Evolutionary conservation across 106 monocot genomes (phyloP).

Genomic region (Dioscorea alata): DNA sequence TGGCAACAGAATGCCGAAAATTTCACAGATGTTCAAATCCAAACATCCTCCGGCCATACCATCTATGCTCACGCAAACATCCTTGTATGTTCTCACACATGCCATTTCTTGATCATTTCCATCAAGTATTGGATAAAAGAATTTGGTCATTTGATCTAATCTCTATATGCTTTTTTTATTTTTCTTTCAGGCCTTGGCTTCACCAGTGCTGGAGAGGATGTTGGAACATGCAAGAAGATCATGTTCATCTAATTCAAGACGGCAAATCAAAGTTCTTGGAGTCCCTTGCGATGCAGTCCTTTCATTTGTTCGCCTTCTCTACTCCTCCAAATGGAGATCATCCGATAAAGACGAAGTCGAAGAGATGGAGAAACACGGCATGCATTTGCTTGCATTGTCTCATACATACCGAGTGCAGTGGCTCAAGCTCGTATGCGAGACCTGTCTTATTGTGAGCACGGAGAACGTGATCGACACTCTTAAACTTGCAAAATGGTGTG

Average conservation of each 20-base stretch:
- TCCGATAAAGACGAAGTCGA: conserved; percentile 12
- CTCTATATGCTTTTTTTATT: background rate
- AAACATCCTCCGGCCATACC: conserved; percentile 2
- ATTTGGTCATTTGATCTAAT: too few species aligned
- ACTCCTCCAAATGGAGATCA: background rate
- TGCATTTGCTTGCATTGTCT: conserved; percentile 44
- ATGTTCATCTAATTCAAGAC: background rate
- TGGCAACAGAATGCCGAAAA: background rate
- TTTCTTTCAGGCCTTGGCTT: background rate
- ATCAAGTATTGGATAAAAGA: background rate
- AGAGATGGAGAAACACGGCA: conserved; percentile 27
- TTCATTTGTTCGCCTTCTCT: conserved; percentile 1
- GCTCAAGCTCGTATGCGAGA: conserved; percentile 52
- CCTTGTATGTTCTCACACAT: background rate
- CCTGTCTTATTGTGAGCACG: conserved; percentile 9
- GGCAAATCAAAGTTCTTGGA: background rate
- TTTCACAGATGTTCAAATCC: background rate
- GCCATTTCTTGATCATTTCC: background rate
- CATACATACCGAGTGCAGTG: conserved; percentile 48
- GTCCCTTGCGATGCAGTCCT: background rate
- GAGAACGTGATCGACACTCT: conserved; percentile 36
- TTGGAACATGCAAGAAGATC: background rate
- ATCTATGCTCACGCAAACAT: conserved; percentile 1
- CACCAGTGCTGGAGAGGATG: conserved; percentile 9
- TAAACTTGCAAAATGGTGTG: conserved; percentile 30